Evolutionary conservation across 495 filamentous ascomycete species (phyloP).

Genomic region (Penicillium samsonianum): DNA sequence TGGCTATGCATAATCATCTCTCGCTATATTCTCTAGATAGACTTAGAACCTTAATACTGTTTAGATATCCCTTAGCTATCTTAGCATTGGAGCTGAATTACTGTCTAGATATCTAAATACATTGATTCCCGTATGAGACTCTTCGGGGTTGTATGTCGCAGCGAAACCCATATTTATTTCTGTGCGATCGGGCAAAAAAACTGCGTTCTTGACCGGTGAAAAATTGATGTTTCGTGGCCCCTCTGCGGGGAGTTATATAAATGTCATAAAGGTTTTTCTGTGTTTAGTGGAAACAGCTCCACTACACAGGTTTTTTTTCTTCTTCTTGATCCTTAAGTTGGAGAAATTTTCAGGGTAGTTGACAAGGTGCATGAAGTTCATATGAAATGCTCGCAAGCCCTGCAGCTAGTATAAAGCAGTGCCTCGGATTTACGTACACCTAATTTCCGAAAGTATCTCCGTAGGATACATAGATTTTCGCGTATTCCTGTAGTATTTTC

Average conservation of each 20-base stretch:
- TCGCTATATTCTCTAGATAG: not conserved
- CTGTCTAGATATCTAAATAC: not conserved
- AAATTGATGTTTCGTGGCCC: conserved; percentile 23
- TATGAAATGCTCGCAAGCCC: not conserved
- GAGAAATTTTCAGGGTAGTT: conserved; percentile 26
- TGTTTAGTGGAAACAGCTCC: conserved; percentile 25
- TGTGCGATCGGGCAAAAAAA: conserved; percentile 1
- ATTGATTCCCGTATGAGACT: not conserved
- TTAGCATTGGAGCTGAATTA: not conserved
- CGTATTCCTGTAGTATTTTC: not conserved
- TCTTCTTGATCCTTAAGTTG: conserved; percentile 28
- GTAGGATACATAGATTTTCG: not conserved
- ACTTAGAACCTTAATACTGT: not conserved
- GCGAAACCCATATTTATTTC: not conserved
- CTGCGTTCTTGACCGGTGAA: conserved; percentile 29
- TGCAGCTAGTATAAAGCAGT: not conserved
- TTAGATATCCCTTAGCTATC: no score
- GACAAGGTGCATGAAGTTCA: conserved; percentile 26
- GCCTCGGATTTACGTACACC: not conserved
- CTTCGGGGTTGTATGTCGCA: not conserved
- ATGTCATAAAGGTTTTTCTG: conserved; percentile 23
- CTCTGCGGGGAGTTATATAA: conserved; percentile 27
- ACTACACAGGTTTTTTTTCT: conserved; percentile 20
- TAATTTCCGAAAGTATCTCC: conserved; percentile 6
- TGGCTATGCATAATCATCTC: not conserved